These are phyloP conservation scores for Babesia ovata DNA, from an alignment of 169 alveolate genomes.

Conservation along the genomic window DNA sequence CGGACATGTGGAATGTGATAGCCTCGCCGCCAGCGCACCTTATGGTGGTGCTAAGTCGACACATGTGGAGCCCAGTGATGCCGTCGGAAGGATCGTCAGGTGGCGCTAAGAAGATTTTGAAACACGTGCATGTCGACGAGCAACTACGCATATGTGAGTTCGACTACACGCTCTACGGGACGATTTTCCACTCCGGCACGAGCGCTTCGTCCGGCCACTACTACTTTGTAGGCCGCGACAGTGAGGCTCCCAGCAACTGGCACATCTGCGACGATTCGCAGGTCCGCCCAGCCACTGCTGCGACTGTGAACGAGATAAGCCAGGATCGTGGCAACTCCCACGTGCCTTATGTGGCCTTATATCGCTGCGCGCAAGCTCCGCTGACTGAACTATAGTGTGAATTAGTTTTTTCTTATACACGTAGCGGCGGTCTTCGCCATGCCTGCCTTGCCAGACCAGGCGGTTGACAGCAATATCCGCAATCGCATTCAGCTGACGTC, in stretches of 20 bases:
- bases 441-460: background rate
- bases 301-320: conserved; percentile 61
- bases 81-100: background rate
- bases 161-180: conserved; percentile 77
- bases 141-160: conserved; percentile 69
- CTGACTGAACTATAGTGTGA: conserved; percentile 45
- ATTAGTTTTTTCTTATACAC: background rate
- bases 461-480: background rate
- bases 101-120: conserved; percentile 63
- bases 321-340: conserved; percentile 69
- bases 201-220: conserved; percentile 82
- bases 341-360: conserved; percentile 77
- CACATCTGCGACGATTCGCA: conserved; percentile 73
- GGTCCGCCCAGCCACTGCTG: conserved; percentile 47
- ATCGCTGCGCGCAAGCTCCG: conserved; percentile 79
- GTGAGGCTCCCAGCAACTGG: conserved; percentile 72
- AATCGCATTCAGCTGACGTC: background rate
- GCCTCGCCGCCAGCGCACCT: conserved; percentile 84
- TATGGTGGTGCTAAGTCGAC: conserved; percentile 75
- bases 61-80: conserved; percentile 42
- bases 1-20: conserved; percentile 80
- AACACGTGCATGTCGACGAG: conserved; percentile 69
- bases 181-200: conserved; percentile 78
- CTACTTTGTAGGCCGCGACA: conserved; percentile 80
- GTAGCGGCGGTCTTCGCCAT: background rate